Evolutionary conservation across 805 yeast species (phyloP).

Genomic region (Candida glaebosa): DNA sequence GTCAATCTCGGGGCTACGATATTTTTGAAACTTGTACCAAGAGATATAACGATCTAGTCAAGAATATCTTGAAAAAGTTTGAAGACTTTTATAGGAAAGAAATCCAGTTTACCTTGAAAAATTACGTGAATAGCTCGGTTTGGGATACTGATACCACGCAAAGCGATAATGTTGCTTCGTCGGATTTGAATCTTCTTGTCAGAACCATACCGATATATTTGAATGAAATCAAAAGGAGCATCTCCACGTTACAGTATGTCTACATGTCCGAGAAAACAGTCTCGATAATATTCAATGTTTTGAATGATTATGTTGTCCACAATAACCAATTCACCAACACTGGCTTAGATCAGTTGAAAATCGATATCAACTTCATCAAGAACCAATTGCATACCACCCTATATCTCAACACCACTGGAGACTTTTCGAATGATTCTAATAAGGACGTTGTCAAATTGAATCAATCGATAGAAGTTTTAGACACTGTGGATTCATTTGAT

Average conservation of each 20-base stretch:
- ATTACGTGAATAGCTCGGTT: slow-evolving; percentile 32
- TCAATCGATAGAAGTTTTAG: slow-evolving; percentile 29
- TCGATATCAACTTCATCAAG: slow-evolving; percentile 24
- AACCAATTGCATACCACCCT: slow-evolving; percentile 13
- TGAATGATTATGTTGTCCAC: slow-evolving; percentile 36
- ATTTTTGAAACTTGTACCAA: slow-evolving; percentile 27
- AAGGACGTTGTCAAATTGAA: slow-evolving; percentile 19
- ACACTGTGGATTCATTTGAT: slow-evolving; percentile 17
- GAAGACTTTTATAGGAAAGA: slow-evolving; percentile 32
- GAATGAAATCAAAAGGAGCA: slow-evolving; percentile 16
- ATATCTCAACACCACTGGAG: slow-evolving; percentile 2
- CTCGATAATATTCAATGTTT: slow-evolving; percentile 22
- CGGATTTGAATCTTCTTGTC: slow-evolving; percentile 20
- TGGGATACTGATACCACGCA: slow-evolving; percentile 19
- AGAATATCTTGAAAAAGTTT: slow-evolving; percentile 18
- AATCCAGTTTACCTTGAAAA: slow-evolving; percentile 27
- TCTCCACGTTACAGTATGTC: slow-evolving; percentile 30
- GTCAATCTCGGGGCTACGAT: slow-evolving; percentile 16
- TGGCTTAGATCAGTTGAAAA: slow-evolving; percentile 31
- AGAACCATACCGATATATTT: slow-evolving; percentile 24
- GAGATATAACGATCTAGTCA: slow-evolving; percentile 20
- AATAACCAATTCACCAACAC: slow-evolving; percentile 32
- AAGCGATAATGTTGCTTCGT: slow-evolving; percentile 14
- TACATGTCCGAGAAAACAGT: slow-evolving; percentile 24
- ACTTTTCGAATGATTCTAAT: slow-evolving; percentile 21